A percentile compares a stretch with the other conserved stretches of the same genome.
phyloP scores from a whole-genome alignment of 164 flowering plant genomes.

The Nymphaea colorata region DNA sequence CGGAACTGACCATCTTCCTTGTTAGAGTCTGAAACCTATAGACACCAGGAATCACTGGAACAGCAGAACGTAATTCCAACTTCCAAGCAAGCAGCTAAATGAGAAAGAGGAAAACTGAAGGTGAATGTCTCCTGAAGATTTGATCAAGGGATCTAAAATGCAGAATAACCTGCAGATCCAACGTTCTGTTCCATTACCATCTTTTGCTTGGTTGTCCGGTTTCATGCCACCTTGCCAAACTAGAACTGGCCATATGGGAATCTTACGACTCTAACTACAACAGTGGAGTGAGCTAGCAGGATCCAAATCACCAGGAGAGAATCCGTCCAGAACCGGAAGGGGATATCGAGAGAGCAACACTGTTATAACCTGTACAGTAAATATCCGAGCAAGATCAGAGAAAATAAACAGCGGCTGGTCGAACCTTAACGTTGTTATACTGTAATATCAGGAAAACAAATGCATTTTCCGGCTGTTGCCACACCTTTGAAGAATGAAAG shows the following conservation, averaged over 20 bases:
- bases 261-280: background rate
- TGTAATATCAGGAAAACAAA: too few species aligned
- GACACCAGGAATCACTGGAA: background rate
- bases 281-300: constrained; percentile 3
- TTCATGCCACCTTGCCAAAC: background rate
- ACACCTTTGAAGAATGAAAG: too few species aligned
- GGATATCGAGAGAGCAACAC: background rate
- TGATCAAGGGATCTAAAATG: too few species aligned
- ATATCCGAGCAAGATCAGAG: background rate
- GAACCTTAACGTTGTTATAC: too few species aligned
- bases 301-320: background rate
- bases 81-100: background rate
- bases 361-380: background rate
- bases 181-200: constrained; percentile 15
- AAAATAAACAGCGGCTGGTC: too few species aligned
- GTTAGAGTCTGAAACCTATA: constrained; percentile 36
- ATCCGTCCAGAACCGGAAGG: background rate
- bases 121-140: background rate
- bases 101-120: background rate
- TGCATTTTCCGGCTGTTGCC: too few species aligned
- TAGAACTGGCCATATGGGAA: constrained; percentile 40
- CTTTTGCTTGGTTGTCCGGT: background rate
- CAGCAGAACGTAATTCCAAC: background rate
- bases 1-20: constrained; percentile 71
- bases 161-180: background rate